Evolutionary conservation across 305 asterid species (phyloP).

Genomic region (Solanum hybrid): DNA sequence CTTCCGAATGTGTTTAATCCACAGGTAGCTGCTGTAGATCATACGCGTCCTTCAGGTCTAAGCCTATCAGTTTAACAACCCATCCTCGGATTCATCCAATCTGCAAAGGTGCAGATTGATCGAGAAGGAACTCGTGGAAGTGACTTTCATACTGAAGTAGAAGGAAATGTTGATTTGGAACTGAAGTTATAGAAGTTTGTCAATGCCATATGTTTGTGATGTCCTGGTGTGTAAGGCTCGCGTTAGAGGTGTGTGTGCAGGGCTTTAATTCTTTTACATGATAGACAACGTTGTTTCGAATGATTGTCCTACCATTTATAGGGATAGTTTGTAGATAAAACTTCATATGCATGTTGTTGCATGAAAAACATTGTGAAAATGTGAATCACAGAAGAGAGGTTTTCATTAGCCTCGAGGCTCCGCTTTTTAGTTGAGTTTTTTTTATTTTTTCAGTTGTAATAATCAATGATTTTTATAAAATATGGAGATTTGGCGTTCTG

Average conservation of each 20-base stretch:
- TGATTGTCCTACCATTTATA: background rate
- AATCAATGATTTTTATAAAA: too few species aligned
- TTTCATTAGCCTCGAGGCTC: background rate
- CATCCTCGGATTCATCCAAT: conserved; percentile 44
- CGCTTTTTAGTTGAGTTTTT: background rate
- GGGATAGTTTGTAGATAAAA: background rate
- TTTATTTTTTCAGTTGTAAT: background rate
- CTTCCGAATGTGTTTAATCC: background rate
- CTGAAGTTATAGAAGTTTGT: background rate
- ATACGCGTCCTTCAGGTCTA: background rate
- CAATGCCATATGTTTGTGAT: background rate
- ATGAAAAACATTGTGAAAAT: background rate
- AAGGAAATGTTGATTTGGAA: background rate
- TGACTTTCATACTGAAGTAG: background rate
- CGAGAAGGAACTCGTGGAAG: background rate
- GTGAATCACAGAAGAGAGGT: background rate
- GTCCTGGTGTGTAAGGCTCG: background rate
- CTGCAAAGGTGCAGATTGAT: conserved; percentile 16
- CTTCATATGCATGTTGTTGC: background rate
- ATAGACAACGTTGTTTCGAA: background rate
- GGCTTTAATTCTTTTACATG: background rate
- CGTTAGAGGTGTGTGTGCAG: background rate
- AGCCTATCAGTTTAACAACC: background rate
- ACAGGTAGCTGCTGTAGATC: conserved; percentile 31
- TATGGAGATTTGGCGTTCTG: background rate